Evolutionary conservation across 2,329 filamentous ascomycete species (phyloP).

Genomic region (Madurella fahalii): DNA sequence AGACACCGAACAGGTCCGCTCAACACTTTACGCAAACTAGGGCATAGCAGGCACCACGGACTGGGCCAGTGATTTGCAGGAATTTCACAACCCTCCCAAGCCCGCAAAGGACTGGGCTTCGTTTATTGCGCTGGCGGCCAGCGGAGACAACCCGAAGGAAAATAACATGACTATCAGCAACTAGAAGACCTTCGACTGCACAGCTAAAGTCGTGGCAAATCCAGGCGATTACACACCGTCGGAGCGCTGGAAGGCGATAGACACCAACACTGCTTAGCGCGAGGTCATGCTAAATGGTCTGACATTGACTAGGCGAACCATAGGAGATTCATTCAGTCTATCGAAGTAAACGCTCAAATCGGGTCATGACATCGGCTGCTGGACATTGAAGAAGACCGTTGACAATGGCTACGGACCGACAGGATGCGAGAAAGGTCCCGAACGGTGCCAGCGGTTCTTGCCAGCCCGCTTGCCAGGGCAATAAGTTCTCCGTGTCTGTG

Average conservation of each 20-base stretch:
- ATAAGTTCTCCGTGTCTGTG: too few species aligned
- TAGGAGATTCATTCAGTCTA: conserved; percentile 18
- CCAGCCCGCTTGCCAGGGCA: too few species aligned
- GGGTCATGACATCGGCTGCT: too few species aligned
- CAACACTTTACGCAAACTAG: conserved; percentile 9
- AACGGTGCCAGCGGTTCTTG: too few species aligned
- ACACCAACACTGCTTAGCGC: conserved; percentile 26
- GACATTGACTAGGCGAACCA: conserved; percentile 10
- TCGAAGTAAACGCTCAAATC: too few species aligned
- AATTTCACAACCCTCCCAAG: conserved; percentile 19
- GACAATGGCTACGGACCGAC: too few species aligned
- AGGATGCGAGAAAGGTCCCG: too few species aligned
- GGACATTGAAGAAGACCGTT: too few species aligned
- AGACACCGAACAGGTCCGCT: conserved; percentile 13
- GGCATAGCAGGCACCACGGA: conserved; percentile 24
- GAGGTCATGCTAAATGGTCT: conserved; percentile 26
- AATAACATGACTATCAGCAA: conserved; percentile 20
- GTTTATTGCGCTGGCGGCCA: conserved; percentile 17
- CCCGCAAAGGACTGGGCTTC: conserved; percentile 3
- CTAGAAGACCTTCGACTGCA: conserved; percentile 28
- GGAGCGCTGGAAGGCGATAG: conserved; percentile 27
- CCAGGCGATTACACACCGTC: conserved; percentile 2
- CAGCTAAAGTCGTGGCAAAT: conserved; percentile 4
- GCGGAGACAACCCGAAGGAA: conserved; percentile 19
- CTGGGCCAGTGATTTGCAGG: conserved; percentile 29